A percentile compares a stretch with the other conserved stretches of the same genome.
phyloP scores from a whole-genome alignment of 1,284 basidiomycete genomes.

The Mrakiaceae sp. region DNA sequence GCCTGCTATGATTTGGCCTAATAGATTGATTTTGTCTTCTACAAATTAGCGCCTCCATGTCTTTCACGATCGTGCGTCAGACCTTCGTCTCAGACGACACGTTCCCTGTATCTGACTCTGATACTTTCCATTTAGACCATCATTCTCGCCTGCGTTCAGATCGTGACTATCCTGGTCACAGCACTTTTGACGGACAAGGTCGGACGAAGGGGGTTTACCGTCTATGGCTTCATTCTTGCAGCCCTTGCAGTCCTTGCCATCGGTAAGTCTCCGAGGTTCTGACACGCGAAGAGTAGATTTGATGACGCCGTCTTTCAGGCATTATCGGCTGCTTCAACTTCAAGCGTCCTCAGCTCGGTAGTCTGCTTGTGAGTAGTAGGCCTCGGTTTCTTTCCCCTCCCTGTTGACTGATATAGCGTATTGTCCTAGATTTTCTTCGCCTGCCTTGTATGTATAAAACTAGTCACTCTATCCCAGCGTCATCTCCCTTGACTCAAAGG shows the following conservation, averaged over 20 bases:
- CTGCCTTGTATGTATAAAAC: conserved; percentile 4
- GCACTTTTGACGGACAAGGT: conserved; percentile 19
- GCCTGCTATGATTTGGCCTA: conserved; percentile 16
- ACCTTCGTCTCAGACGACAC: too few relatives aligned
- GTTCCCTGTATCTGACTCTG: conserved; percentile 23
- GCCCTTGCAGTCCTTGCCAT: conserved; percentile 21
- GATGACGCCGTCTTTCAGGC: too few relatives aligned
- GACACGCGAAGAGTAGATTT: too few relatives aligned
- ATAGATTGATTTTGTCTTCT: neutral
- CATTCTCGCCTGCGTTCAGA: conserved; percentile 25
- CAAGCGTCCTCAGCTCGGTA: conserved; percentile 19
- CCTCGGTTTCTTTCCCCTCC: neutral
- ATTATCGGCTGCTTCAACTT: conserved; percentile 25
- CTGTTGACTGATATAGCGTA: neutral
- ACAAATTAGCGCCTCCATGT: neutral
- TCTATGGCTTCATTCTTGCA: conserved; percentile 23
- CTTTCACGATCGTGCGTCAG: conserved; percentile 15
- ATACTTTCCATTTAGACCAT: conserved; percentile 25
- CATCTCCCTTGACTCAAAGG: too few relatives aligned
- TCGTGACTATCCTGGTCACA: conserved; percentile 19
- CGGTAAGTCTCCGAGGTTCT: conserved; percentile 13
- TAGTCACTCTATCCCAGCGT: too few relatives aligned
- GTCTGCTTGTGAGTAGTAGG: conserved; percentile 18
- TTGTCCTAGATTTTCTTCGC: conserved; percentile 20
- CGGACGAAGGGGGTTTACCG: conserved; percentile 24